Base-by-base conservation (phyloP, 345 rosid species). In the Aegle marmelos region DNA sequence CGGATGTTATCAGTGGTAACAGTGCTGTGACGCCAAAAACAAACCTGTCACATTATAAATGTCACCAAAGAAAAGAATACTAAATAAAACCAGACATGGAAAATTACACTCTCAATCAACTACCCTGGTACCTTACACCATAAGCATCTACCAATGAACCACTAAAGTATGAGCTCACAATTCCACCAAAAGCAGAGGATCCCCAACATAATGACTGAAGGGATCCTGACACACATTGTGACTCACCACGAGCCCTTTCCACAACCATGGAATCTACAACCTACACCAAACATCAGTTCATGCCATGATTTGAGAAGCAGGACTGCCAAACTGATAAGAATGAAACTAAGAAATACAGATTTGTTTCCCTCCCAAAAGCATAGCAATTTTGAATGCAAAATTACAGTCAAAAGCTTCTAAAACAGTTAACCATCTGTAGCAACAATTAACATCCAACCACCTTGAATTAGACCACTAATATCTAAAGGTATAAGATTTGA, bases 221-320 rank as follows among this genome's bases (percentile, higher is more conserved):
- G 37, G 98, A 92, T 74, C 99, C 97, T 1, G 97, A 90, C 82
- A 94, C 85, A 73, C 93, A 90, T 82, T 92, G 98, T 37, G 99
- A 94, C 86, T 96, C 99, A 68, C 98, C 99, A 78, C 98, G 97
- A 85, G 98, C 95, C 81, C 98, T 89, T 85, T 96, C 98, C 59
- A 94, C 99, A 37, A 96, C 98, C 99, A 96, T 94, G 70, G 99
- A 96, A 89, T 96, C 98, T 76, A 94, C 99, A 81, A 90, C 99
- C 99, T 96, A 77, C 73, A 80, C 19, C 76, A 61, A 66, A 65
- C 59, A 69, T 76, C 83, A 84, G 58, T 53, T 61, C 78, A 59
- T 33, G 57, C 64, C 76, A 77, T 72, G 54, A 62, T 73, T 36
- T 73, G 25, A 59, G 37, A 81, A 75, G 72, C 28, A 33, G 37